Base-by-base conservation (phyloP, 2,329 filamentous ascomycete genomes). In the Fusarium sp. region DNA sequence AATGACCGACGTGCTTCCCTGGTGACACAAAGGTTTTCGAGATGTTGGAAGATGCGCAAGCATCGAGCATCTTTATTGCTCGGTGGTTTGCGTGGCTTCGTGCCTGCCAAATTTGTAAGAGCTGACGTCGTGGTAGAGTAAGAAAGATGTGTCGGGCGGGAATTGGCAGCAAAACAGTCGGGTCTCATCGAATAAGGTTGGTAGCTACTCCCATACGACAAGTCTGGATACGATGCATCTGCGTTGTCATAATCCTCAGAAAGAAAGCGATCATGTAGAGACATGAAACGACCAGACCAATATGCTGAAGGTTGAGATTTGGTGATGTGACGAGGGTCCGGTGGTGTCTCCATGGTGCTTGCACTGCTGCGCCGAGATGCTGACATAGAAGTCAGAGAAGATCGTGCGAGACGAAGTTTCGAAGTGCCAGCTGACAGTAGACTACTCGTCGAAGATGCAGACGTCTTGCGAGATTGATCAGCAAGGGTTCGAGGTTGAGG, bases 271-370 rank as follows among this genome's bases (percentile, higher is more conserved):
- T 91, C 88, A 52, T 85, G 81, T 1, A 90, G 77, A 4, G 86
- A 79, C 52, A 84, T 79, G 74, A 90, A 90, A 41, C 89, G 86
- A 19, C 89, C 89, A 13, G 83, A 81, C 89, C 89, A 91, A 76
- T 89, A 91, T 4, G 81, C 77, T 3, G 83, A 82, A 8, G 82
- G 78, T 70, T 86, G 83, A 3, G 84, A 81, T 0, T 74, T 78
- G 52, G 75, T 74, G 16, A 88, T 76, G 4, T 77, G 75, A 2
- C 70, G 70, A 4, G 73, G 75, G 12, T 79, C 67, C 30, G 68
- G 56, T 34, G 69, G 59, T 18, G 52, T 60, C n/a, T 53, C 62
- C 26, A 70, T 62, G 12, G 70, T 72, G 19, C 41, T 64, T 25
- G 69, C 57, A 10, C 58, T 61, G 19, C 67, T 74, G 14, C 57